phyloP scores from a whole-genome alignment of 768 basidiomycete species.

The Suillus paluster region DNA sequence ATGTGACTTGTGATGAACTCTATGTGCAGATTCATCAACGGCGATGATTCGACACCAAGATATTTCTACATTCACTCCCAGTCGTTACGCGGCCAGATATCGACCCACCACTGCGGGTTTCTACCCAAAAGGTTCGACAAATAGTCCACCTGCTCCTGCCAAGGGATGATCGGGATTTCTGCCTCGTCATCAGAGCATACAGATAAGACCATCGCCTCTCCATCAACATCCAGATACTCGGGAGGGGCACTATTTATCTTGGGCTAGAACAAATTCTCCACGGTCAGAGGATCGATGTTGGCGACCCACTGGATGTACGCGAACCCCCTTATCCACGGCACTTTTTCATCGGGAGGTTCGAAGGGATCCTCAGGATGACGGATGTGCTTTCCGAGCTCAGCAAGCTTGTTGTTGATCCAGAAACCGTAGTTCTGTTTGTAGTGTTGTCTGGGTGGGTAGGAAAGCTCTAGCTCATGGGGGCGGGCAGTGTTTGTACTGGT shows the following conservation, averaged over 20 bases:
- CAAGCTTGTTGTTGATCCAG: no score
- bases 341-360: background rate
- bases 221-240: background rate
- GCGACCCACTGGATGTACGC: background rate
- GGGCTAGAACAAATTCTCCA: background rate
- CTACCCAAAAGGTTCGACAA: background rate
- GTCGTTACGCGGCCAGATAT: background rate
- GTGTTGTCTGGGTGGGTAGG: no score
- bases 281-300: background rate
- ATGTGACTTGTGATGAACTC: no score
- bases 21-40: background rate
- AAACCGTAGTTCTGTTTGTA: no score
- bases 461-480: no score
- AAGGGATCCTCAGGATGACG: background rate
- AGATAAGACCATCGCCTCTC: background rate
- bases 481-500: no score
- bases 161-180: background rate
- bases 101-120: background rate
- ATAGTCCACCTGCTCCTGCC: background rate
- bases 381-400: background rate
- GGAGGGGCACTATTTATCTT: background rate
- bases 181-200: background rate
- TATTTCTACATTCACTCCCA: background rate
- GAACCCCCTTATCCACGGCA: no score
- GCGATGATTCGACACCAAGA: background rate